These are phyloP conservation scores for Phoma sp. DNA, from an alignment of 2,329 filamentous ascomycete genomes.

Conservation along the genomic window DNA sequence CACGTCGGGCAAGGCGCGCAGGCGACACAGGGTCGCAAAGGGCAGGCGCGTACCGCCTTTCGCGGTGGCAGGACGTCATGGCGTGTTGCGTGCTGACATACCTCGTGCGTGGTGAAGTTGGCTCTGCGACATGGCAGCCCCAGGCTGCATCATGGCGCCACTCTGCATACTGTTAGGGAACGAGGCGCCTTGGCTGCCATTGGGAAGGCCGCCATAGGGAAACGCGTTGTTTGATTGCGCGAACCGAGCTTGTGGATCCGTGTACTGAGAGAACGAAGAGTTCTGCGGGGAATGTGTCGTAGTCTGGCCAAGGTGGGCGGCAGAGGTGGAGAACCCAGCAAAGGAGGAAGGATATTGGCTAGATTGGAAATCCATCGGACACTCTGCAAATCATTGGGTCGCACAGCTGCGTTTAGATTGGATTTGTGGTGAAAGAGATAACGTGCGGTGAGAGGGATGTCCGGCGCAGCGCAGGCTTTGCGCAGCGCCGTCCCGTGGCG, in stretches of 20 bases:
- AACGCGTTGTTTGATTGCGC: conserved; percentile 42
- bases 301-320: conserved; percentile 29
- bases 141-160: conserved; percentile 46
- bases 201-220: conserved; percentile 37
- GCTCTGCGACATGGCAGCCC: conserved; percentile 40
- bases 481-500: conserved; percentile 8
- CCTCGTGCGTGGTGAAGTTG: conserved; percentile 48
- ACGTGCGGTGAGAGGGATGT: conserved; percentile 44
- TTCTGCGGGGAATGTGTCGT: conserved; percentile 43
- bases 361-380: conserved; percentile 48
- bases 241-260: conserved; percentile 44
- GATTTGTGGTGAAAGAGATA: conserved; percentile 43
- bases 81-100: conserved; percentile 35
- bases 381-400: conserved; percentile 46
- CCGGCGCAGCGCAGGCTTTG: conserved; percentile 10
- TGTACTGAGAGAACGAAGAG: conserved; percentile 30
- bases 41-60: conserved; percentile 21
- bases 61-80: conserved; percentile 26
- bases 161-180: conserved; percentile 35
- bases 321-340: conserved; percentile 39
- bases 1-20: conserved; percentile 11
- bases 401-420: conserved; percentile 49
- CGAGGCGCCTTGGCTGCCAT: conserved; percentile 42
- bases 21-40: conserved; percentile 19
- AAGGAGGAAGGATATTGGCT: conserved; percentile 41